Conservation (phyloP, 2,329 filamentous ascomycete genomes). For the Pleoardoris graminearum region DNA sequence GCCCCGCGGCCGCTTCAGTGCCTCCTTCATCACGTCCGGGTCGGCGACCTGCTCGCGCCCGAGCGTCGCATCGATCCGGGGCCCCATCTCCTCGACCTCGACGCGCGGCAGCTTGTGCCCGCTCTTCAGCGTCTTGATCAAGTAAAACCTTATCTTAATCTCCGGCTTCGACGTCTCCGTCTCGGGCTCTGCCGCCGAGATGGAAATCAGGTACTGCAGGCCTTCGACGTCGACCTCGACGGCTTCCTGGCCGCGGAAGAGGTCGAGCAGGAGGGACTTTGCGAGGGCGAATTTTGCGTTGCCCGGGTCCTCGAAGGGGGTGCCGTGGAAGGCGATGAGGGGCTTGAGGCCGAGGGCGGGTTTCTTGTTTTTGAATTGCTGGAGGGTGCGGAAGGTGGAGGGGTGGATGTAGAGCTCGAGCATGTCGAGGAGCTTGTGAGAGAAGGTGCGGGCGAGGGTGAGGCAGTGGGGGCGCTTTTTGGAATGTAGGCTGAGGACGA, state of each 20-base stretch:
- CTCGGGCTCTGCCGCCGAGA: slow-evolving; percentile 68
- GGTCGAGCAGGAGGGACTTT: slow-evolving; percentile 84
- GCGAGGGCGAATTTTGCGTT: slow-evolving; percentile 79
- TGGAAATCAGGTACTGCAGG: slow-evolving; percentile 84
- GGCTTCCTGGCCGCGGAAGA: slow-evolving; percentile 82
- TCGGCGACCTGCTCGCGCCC: slow-evolving; percentile 81
- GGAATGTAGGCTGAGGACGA: slow-evolving; percentile 81
- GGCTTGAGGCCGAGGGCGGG: slow-evolving; percentile 79
- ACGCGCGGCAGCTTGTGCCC: slow-evolving; percentile 87
- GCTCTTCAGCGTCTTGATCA: slow-evolving; percentile 81
- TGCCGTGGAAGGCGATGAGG: slow-evolving; percentile 87
- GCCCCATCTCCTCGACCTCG: slow-evolving; percentile 93
- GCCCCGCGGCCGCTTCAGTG: slow-evolving; percentile 81
- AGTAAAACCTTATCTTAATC: slow-evolving; percentile 76
- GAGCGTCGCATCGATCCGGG: slow-evolving; percentile 86
- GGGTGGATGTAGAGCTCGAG: slow-evolving; percentile 83
- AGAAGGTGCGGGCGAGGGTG: slow-evolving; percentile 80
- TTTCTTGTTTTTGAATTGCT: slow-evolving; percentile 70
- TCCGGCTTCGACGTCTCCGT: slow-evolving; percentile 49
- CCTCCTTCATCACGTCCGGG: slow-evolving; percentile 79
- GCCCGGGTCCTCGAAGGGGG: slow-evolving; percentile 81
- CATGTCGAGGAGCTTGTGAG: slow-evolving; percentile 91
- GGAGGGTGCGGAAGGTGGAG: slow-evolving; percentile 68
- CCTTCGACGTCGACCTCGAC: slow-evolving; percentile 93
- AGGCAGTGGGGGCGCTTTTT: slow-evolving; percentile 96